Evolutionary conservation across 2,329 filamentous ascomycete species (phyloP).

Genomic region (Fusarium subtropicale): DNA sequence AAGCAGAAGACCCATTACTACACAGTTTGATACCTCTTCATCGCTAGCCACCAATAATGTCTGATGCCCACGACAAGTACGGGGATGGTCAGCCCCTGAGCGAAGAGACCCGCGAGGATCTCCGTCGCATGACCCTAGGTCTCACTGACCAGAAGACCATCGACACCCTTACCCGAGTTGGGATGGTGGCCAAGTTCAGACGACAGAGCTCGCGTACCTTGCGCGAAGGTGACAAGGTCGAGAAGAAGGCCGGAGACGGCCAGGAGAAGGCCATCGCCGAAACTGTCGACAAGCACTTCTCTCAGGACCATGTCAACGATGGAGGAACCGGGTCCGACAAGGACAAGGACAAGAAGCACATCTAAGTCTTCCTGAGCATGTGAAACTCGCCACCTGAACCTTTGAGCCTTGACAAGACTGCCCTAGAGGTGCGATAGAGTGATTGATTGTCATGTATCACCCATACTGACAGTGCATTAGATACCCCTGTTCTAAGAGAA

Average conservation of each 20-base stretch:
- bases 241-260: background rate
- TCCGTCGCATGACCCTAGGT: conserved; percentile 39
- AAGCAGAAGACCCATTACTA: background rate
- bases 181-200: conserved; percentile 36
- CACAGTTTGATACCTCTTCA: background rate
- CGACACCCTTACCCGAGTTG: conserved; percentile 33
- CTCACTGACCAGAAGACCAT: conserved; percentile 44
- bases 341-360: conserved; percentile 8
- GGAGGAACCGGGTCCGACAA: background rate
- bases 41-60: conserved; percentile 5
- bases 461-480: conserved; percentile 4
- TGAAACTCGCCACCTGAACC: background rate
- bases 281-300: background rate
- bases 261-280: background rate
- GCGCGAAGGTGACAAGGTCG: background rate
- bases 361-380: background rate
- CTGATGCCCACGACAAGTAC: background rate
- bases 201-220: conserved; percentile 1
- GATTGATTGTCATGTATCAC: background rate
- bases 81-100: background rate
- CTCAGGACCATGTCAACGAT: background rate
- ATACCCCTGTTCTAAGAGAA: background rate
- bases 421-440: background rate
- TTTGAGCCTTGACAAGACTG: background rate
- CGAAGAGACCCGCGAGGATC: conserved; percentile 20